Evolutionary conservation across 805 yeast genomes (phyloP).

Genomic region (Blastobotrys peoriensis): DNA sequence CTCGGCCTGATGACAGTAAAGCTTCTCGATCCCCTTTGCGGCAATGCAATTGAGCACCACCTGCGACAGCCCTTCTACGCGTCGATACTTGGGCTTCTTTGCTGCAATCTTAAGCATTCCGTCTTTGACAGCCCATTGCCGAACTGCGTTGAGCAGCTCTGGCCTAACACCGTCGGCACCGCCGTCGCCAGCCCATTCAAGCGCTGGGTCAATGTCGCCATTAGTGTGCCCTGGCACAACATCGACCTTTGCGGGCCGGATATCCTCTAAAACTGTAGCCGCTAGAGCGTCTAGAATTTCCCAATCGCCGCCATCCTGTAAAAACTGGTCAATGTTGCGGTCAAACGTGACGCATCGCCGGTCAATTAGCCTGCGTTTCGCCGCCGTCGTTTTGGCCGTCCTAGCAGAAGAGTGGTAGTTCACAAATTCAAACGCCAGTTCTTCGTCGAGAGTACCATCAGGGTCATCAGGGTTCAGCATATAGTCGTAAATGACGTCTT

Average conservation of each 20-base stretch:
- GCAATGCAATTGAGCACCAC: slow-evolving; percentile 34
- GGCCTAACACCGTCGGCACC: not conserved
- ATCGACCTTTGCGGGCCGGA: not conserved
- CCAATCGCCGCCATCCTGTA: slow-evolving; percentile 30
- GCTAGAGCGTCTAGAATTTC: slow-evolving; percentile 35
- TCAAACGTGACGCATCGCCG: slow-evolving; percentile 52
- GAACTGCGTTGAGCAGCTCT: not conserved
- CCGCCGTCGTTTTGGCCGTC: slow-evolving; percentile 35
- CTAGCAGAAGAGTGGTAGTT: slow-evolving; percentile 38
- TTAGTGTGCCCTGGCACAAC: not conserved
- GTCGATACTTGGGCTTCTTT: not conserved
- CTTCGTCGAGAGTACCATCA: slow-evolving; percentile 33
- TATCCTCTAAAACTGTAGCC: slow-evolving; percentile 24
- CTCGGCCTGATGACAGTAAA: slow-evolving; percentile 78
- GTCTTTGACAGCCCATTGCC: not conserved
- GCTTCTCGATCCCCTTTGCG: slow-evolving; percentile 41
- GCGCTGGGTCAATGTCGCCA: not conserved
- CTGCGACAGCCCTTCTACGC: not conserved
- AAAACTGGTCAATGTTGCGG: slow-evolving; percentile 34
- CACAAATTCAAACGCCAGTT: slow-evolving; percentile 65
- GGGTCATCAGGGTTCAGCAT: slow-evolving; percentile 52
- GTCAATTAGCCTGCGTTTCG: slow-evolving; percentile 54
- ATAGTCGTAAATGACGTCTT: slow-evolving; percentile 64
- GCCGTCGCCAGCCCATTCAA: not conserved
- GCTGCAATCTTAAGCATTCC: not conserved